Base-by-base conservation (phyloP, 2,329 filamentous ascomycete genomes). In the Tympanopsis confertula region DNA sequence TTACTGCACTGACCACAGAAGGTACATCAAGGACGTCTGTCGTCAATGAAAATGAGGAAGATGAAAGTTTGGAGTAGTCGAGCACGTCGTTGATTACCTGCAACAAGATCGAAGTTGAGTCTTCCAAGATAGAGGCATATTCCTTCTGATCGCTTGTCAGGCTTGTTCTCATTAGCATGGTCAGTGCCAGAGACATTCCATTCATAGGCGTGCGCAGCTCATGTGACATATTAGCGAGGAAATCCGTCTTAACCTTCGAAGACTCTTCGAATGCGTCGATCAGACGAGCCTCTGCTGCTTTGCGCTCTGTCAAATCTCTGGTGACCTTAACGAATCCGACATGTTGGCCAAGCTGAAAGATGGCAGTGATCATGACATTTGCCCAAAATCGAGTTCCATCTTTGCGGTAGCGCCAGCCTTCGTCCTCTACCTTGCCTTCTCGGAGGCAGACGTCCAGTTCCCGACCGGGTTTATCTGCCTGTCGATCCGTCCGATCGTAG, bases 131-230 rank as follows among this genome's bases (percentile, higher is more conserved):
- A 29, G 61, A 59, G 2, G 69, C 64, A 30, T 69, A 68, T 40
- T 79, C 73, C 17, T 63, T 61, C 50, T 79, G 74, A 30, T 72
- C 62, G 1, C 62, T 50, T 4, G 62, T 61, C n/a, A 79, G 53
- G 1, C 54, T 46, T 1, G 71, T 74, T 43, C 73, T 69, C 15
- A 69, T 58, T 3, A 80, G 60, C 43, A 79, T 64, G 13, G 68
- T 63, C 41, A 72, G 61, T n/a, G 73, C 74, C 13, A 71, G 65
- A 17, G 76, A 58, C 62, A 79, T 70, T 24, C 72, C 74, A 45
- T 78, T 73, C 66, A 80, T 77, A 0, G 75, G 75, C 0, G 74
- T 80, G 30, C 74, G 65, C 39, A 79, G 74, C 50, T 79, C 74
- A 46, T 80, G 75, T 36, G 65, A 71, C 68, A 79, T 78, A 48